These are phyloP conservation scores for Chrysoporthe puriensis DNA, from an alignment of 2,329 filamentous ascomycete species.

Conservation along the genomic window DNA sequence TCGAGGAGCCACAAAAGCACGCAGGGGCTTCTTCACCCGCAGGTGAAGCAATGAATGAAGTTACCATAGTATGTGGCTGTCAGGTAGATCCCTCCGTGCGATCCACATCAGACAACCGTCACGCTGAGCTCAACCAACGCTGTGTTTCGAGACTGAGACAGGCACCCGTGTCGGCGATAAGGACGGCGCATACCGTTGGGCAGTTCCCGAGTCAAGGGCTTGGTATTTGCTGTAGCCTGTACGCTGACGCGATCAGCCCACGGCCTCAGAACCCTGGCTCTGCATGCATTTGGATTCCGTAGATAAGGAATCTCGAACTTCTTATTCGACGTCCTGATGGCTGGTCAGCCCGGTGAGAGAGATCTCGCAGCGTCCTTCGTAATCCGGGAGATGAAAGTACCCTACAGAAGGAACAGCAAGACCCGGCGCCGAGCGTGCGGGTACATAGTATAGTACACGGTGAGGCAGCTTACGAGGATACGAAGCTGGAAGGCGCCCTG, in stretches of 20 bases:
- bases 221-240: not conserved
- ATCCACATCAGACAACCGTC: not conserved
- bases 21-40: no score
- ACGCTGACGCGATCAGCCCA: slow-evolving; percentile 1
- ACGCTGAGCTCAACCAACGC: not conserved
- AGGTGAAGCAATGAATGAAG: not conserved
- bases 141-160: not conserved
- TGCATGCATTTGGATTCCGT: not conserved
- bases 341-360: slow-evolving; percentile 2
- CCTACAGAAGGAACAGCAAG: not conserved
- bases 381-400: slow-evolving; percentile 1
- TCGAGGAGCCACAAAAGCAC: no score
- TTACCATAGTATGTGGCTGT: no score
- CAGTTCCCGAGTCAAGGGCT: not conserved
- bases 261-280: not conserved
- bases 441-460: not conserved
- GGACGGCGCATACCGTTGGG: not conserved
- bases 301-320: slow-evolving; percentile 6
- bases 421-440: not conserved
- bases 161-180: not conserved
- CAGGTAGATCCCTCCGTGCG: no score
- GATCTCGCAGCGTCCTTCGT: not conserved
- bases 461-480: not conserved
- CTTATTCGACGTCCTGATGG: not conserved
- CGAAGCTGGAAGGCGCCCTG: not conserved